A percentile compares a stretch with the other conserved stretches of the same genome.
Evolutionary conservation across 176 grass and related monocot genomes (phyloP).

Genomic region (Thalia dealbata): DNA sequence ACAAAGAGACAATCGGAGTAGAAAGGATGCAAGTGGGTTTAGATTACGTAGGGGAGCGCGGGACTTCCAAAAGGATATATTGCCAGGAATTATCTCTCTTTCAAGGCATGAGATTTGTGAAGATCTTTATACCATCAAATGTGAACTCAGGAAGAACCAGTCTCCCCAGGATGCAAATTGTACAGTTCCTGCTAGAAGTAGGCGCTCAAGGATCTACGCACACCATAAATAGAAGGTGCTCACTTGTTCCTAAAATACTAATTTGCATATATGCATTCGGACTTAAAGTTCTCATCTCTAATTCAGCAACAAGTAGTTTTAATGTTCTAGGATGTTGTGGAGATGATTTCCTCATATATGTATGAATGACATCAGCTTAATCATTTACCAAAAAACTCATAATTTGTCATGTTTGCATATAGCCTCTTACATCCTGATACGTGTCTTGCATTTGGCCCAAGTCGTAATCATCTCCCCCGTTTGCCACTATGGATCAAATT

Average conservation of each 20-base stretch:
- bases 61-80: slow-evolving; percentile 81
- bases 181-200: slow-evolving; percentile 20
- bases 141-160: slow-evolving; percentile 58
- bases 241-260: neutral
- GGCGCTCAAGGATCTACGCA: slow-evolving; percentile 25
- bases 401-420: no score
- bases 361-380: neutral
- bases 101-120: slow-evolving; percentile 85
- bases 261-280: neutral
- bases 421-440: no score
- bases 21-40: slow-evolving; percentile 28
- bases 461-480: no score
- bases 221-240: slow-evolving; percentile 15
- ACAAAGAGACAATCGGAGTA: slow-evolving; percentile 30
- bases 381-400: no score
- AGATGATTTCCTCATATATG: neutral
- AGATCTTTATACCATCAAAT: slow-evolving; percentile 66
- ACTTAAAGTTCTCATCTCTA: neutral
- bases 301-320: neutral
- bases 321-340: neutral
- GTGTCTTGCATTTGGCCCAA: no score
- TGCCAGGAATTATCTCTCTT: slow-evolving; percentile 70
- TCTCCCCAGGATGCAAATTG: slow-evolving; percentile 21
- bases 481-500: no score
- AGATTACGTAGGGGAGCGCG: slow-evolving; percentile 69